Conservation (phyloP, 2,329 filamentous ascomycete species). For the Penicillium brevicompactum region DNA sequence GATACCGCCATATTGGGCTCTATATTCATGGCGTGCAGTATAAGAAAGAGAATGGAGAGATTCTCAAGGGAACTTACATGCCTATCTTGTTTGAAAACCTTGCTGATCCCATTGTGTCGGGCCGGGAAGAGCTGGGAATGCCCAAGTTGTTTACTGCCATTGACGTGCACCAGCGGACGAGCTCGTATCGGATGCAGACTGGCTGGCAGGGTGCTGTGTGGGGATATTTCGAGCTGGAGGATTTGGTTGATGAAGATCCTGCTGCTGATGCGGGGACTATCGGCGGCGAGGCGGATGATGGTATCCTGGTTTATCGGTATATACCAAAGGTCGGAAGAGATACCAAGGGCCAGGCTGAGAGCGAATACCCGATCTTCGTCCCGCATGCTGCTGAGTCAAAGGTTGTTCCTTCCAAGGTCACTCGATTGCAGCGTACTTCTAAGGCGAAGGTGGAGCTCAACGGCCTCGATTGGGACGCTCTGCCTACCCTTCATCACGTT, state of each 20-base stretch:
- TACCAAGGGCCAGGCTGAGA: conserved; percentile 54
- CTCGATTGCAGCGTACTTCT: conserved; percentile 28
- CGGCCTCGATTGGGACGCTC: conserved; percentile 52
- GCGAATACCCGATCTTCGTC: conserved; percentile 54
- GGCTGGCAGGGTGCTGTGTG: conserved; percentile 49
- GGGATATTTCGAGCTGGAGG: conserved; percentile 41
- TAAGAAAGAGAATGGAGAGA: conserved; percentile 50
- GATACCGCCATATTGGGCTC: conserved; percentile 61
- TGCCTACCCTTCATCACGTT: conserved; percentile 63
- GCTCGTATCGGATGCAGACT: conserved; percentile 43
- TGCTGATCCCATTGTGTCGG: conserved; percentile 62
- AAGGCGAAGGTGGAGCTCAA: conserved; percentile 53
- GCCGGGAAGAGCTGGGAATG: conserved; percentile 64
- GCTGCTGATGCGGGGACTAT: conserved; percentile 23
- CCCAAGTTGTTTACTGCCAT: conserved; percentile 61
- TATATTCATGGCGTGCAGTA: conserved; percentile 66
- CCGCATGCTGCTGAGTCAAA: conserved; percentile 37
- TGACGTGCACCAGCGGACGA: conserved; percentile 42
- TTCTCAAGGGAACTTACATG: conserved; percentile 56
- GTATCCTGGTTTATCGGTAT: conserved; percentile 59
- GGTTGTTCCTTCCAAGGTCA: conserved; percentile 28
- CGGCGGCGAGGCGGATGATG: conserved; percentile 42
- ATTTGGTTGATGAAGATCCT: conserved; percentile 32
- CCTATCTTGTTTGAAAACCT: conserved; percentile 61
- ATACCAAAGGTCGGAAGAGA: conserved; percentile 57